Conservation (phyloP, 495 filamentous ascomycete species). For the Aspergillus nidulans region DNA sequence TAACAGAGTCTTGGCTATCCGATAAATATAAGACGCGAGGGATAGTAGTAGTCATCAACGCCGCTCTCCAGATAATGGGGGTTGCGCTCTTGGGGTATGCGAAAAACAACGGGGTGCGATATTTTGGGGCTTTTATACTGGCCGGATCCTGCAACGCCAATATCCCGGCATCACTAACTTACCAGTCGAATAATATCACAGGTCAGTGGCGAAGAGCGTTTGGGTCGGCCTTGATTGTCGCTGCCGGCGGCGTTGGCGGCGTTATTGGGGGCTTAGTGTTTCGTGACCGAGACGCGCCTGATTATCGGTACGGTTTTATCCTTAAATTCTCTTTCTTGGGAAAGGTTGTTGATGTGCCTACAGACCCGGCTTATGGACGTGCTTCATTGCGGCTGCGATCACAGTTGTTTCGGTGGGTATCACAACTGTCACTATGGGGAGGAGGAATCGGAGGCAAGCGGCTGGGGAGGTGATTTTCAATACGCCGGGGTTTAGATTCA, state of each 20-base stretch:
- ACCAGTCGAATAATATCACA: slow-evolving; percentile 56
- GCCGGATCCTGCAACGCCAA: slow-evolving; percentile 50
- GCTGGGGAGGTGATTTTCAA: not conserved
- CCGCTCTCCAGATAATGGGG: slow-evolving; percentile 4
- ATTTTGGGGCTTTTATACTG: slow-evolving; percentile 57
- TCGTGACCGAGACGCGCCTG: slow-evolving; percentile 39
- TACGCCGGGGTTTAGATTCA: slow-evolving; percentile 10
- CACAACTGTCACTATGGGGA: slow-evolving; percentile 2
- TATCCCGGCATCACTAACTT: slow-evolving; percentile 45
- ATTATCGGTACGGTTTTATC: slow-evolving; percentile 20
- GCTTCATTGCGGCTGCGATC: slow-evolving; percentile 7
- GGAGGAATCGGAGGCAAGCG: slow-evolving; percentile 4
- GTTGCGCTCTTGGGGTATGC: slow-evolving; percentile 5
- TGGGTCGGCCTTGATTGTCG: slow-evolving; percentile 43
- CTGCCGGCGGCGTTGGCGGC: slow-evolving; percentile 50
- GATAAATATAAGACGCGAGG: slow-evolving; percentile 11
- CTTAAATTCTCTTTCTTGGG: not conserved
- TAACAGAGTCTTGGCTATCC: slow-evolving; percentile 2
- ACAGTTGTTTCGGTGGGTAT: slow-evolving; percentile 2
- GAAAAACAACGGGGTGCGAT: slow-evolving; percentile 34
- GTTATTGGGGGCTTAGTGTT: slow-evolving; percentile 51
- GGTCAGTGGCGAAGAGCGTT: slow-evolving; percentile 59
- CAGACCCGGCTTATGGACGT: slow-evolving; percentile 11
- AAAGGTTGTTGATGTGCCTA: not conserved
- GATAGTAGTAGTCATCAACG: slow-evolving; percentile 5